phyloP scores from a whole-genome alignment of 345 rosid genomes.

The Leavenworthia alabamica region DNA sequence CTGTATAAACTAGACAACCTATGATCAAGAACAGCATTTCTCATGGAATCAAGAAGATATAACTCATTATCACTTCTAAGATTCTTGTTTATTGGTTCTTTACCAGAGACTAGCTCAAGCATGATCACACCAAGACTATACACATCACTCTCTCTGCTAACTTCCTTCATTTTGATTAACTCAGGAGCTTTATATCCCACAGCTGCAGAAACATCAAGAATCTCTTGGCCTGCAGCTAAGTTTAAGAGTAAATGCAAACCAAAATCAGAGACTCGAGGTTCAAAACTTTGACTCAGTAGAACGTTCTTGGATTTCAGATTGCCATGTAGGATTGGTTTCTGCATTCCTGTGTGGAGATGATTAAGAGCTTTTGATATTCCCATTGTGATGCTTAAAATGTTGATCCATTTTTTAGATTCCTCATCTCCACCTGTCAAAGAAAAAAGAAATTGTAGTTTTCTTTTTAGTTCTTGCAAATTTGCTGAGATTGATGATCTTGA shows the following conservation, averaged over 20 bases:
- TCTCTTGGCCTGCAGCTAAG: constrained; percentile 57
- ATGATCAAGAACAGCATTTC: constrained; percentile 55
- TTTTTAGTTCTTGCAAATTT: not conserved
- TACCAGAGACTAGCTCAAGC: constrained; percentile 77
- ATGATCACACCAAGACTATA: constrained; percentile 73
- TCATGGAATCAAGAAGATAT: constrained; percentile 55
- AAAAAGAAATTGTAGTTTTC: not conserved
- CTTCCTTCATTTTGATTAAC: constrained; percentile 78
- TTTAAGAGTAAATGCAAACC: constrained; percentile 65
- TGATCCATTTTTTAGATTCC: constrained; percentile 51
- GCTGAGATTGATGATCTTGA: not conserved
- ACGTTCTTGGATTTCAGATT: constrained; percentile 80
- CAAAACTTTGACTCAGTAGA: constrained; percentile 44
- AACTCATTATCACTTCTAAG: constrained; percentile 59
- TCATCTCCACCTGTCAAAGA: constrained; percentile 46
- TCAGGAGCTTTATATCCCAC: constrained; percentile 96
- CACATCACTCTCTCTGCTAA: constrained; percentile 55
- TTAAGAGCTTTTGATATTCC: constrained; percentile 69
- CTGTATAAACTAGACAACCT: constrained; percentile 57
- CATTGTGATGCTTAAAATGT: constrained; percentile 45
- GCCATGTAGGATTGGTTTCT: constrained; percentile 60
- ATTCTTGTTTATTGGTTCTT: constrained; percentile 54
- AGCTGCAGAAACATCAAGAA: constrained; percentile 68
- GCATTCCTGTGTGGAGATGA: constrained; percentile 66
- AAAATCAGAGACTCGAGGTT: constrained; percentile 60